phyloP scores from a whole-genome alignment of 1,139 yeast species.

The Entelexis sorbosivorans region DNA sequence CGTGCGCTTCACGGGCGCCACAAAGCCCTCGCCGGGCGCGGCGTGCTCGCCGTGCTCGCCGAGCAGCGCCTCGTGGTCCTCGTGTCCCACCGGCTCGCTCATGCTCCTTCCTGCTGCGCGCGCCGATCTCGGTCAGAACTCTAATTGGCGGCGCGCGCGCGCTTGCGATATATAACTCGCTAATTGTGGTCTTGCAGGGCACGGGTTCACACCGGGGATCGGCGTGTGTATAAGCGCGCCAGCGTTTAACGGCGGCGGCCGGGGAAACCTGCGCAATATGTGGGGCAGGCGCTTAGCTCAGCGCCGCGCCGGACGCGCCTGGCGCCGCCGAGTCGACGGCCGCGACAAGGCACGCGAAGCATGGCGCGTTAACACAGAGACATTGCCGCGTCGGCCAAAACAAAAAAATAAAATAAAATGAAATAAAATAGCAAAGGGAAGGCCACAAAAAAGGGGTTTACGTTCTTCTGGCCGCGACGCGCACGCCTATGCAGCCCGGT shows the following conservation, averaged over 20 bases:
- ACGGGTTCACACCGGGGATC: neutral
- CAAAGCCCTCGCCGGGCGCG: neutral
- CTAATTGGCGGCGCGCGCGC: neutral
- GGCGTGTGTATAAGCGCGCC: neutral
- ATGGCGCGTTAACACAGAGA: too few species aligned
- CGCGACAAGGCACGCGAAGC: too few species aligned
- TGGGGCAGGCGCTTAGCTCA: neutral
- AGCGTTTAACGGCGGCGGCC: too few species aligned
- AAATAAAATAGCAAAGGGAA: too few species aligned
- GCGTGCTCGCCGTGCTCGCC: neutral
- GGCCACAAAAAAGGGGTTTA: too few species aligned
- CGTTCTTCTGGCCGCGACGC: too few species aligned
- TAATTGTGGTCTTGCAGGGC: neutral
- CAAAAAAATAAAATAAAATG: too few species aligned
- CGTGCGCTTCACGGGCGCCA: neutral
- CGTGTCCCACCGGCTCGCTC: neutral
- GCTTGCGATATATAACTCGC: neutral
- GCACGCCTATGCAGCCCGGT: too few species aligned
- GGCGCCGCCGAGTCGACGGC: too few species aligned
- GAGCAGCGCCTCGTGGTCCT: neutral
- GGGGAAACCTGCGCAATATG: neutral
- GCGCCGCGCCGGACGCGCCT: neutral
- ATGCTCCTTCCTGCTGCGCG: neutral
- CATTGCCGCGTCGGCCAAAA: too few species aligned
- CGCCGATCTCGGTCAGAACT: neutral